Evolutionary conservation across 192 early-diverging fungal genomes (phyloP).

Genomic region (Umbelopsis vinacea): DNA sequence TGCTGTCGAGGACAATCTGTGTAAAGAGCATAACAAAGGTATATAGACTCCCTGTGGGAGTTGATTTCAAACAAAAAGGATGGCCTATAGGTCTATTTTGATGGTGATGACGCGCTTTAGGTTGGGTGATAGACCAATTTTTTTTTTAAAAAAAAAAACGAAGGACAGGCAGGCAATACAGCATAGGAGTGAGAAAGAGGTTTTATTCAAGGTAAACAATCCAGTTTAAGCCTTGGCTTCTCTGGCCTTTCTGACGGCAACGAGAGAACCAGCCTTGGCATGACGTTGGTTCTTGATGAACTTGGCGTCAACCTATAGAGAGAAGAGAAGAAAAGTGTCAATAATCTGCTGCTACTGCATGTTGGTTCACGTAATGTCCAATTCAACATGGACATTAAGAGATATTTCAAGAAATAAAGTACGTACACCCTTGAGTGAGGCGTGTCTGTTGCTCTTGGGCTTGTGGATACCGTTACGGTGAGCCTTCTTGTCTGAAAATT

Average conservation of each 20-base stretch:
- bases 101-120: no score
- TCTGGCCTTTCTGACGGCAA: constrained; percentile 52
- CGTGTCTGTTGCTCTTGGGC: constrained; percentile 85
- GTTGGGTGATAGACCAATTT: no score
- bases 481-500: constrained; percentile 82
- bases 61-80: not conserved
- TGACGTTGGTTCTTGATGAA: constrained; percentile 98
- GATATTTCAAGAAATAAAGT: not conserved
- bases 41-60: not conserved
- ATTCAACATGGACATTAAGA: no score
- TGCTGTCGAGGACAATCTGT: not conserved
- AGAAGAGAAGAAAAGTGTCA: constrained; percentile 35
- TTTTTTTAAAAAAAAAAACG: no score
- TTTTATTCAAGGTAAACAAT: constrained; percentile 16
- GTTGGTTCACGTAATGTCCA: no score
- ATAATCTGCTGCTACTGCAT: not conserved
- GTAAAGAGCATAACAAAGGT: not conserved
- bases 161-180: no score
- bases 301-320: constrained; percentile 68
- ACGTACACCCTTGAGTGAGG: constrained; percentile 90
- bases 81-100: no score
- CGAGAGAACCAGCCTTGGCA: constrained; percentile 79
- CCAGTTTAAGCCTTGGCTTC: constrained; percentile 27
- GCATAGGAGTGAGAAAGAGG: not conserved
- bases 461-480: constrained; percentile 99